Conservation (phyloP, 805 yeast genomes). For the Lipomyces sp. region DNA sequence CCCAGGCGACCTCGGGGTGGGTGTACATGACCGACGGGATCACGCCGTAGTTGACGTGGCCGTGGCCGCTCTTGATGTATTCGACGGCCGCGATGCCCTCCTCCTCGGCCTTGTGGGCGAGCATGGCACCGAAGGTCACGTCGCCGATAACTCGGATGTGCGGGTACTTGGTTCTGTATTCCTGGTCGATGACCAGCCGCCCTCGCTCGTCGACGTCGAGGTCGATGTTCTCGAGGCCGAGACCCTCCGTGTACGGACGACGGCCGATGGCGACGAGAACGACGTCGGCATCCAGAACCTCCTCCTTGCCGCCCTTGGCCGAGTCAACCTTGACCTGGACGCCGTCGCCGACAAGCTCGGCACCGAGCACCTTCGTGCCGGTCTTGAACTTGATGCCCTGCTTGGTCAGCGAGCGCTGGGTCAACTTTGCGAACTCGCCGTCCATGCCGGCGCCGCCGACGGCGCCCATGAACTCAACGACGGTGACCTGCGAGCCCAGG, state of each 20-base stretch:
- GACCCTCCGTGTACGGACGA: conserved; percentile 91
- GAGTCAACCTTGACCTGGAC: conserved; percentile 88
- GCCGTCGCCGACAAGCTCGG: conserved; percentile 80
- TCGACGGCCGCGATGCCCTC: conserved; percentile 99
- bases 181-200: conserved; percentile 88
- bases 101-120: conserved; percentile 99
- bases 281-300: conserved; percentile 81
- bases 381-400: conserved; percentile 94
- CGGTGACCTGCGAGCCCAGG: conserved; percentile 92
- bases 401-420: conserved; percentile 86
- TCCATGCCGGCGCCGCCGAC: conserved; percentile 99
- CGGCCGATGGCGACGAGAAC: conserved; percentile 97
- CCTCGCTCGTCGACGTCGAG: conserved; percentile 89
- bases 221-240: conserved; percentile 84
- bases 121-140: conserved; percentile 97
- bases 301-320: conserved; percentile 79
- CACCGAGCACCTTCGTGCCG: conserved; percentile 86
- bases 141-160: conserved; percentile 98
- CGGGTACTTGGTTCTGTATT: conserved; percentile 85
- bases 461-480: conserved; percentile 82
- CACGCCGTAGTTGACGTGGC: conserved; percentile 97
- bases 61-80: conserved; percentile 87
- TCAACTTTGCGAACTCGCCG: conserved; percentile 83
- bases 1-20: conserved; percentile 99
- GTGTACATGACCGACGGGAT: conserved; percentile 99